Evolutionary conservation across 805 yeast species (phyloP), one percentile per base, ranked within the genome.

Genomic region (Schwanniomyces occidentalis): DNA sequence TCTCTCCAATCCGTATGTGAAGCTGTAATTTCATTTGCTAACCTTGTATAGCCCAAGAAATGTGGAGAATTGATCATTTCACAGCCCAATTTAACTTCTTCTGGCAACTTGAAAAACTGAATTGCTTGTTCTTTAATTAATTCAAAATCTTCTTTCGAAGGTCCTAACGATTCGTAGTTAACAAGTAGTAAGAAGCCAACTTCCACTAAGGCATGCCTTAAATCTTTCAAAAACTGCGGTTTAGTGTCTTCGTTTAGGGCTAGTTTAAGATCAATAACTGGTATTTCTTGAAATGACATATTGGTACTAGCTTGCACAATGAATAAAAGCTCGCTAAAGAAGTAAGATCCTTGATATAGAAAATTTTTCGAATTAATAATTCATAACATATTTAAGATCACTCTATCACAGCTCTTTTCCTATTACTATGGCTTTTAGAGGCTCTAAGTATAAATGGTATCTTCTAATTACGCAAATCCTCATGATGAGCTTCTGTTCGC

Each of bases 1-100:
- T 79, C 85, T 37, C 84, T 59, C 70, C 79, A 69, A 48, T 79
- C 85, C 3, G 73, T 64, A 16, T 60, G 59, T 15, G 61, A 59
- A 8, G 78, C 76, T 0, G 84, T 78, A 33, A 74, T 70, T 46
- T 78, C 84, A 38, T 76, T 75, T 5, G 80, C 83, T 16, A 78
- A 57, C 23, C 69, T 57, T 19, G 78, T 71, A 61, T 71, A 80
- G 4, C 81, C 85, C 47, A 71, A 65, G 44, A 80, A 78, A 45
- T 78, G 82, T 5, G 78, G 78, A 41, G 74, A 75, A 44, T 67
- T 63, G 30, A 63, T 70, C 85, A 74, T 78, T 28, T 71, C 81
- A 37, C 69, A 64, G 28, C 58, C 49, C 23, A 46, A 56, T 52
- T 76, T 76, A 43, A 67, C 69, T 13, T 64, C 62, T 16, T 58